These are phyloP conservation scores for Pseudogymnoascus sp. DNA, from an alignment of 2,329 filamentous ascomycete species.

Conservation along the genomic window DNA sequence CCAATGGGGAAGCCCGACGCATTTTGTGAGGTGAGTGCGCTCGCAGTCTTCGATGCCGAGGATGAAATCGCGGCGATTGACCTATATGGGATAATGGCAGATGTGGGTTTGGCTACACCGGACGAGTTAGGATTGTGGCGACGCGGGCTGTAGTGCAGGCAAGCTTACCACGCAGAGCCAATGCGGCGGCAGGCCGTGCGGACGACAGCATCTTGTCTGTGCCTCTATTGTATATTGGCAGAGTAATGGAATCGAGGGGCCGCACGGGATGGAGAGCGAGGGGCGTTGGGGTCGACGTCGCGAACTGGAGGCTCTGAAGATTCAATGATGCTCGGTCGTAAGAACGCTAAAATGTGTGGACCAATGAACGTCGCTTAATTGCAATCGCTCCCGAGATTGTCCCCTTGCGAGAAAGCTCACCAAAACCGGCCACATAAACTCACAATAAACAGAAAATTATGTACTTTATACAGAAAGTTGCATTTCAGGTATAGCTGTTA, in stretches of 20 bases:
- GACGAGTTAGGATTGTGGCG: conserved; percentile 23
- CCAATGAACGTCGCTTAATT: conserved; percentile 8
- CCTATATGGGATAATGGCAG: conserved; percentile 56
- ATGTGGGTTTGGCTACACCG: conserved; percentile 56
- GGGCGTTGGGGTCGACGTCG: conserved; percentile 4
- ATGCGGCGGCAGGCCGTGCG: conserved; percentile 35
- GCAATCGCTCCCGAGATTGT: conserved; percentile 9
- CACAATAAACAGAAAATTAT: neutral
- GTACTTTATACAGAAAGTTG: neutral
- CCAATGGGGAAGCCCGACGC: conserved; percentile 46
- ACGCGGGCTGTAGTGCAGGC: conserved; percentile 3
- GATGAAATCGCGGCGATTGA: conserved; percentile 58
- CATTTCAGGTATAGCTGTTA: neutral
- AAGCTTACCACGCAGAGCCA: conserved; percentile 37
- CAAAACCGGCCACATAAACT: neutral
- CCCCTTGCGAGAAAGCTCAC: neutral
- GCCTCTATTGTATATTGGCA: conserved; percentile 8
- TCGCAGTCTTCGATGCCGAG: conserved; percentile 57
- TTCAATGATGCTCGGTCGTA: conserved; percentile 8
- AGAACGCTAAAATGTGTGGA: conserved; percentile 8
- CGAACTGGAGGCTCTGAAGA: conserved; percentile 6
- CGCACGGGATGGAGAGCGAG: conserved; percentile 1
- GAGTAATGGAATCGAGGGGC: neutral
- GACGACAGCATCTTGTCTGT: conserved; percentile 34
- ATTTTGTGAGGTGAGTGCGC: conserved; percentile 46